Conservation (phyloP, 2,329 filamentous ascomycete species). For the Calonectria montana region DNA sequence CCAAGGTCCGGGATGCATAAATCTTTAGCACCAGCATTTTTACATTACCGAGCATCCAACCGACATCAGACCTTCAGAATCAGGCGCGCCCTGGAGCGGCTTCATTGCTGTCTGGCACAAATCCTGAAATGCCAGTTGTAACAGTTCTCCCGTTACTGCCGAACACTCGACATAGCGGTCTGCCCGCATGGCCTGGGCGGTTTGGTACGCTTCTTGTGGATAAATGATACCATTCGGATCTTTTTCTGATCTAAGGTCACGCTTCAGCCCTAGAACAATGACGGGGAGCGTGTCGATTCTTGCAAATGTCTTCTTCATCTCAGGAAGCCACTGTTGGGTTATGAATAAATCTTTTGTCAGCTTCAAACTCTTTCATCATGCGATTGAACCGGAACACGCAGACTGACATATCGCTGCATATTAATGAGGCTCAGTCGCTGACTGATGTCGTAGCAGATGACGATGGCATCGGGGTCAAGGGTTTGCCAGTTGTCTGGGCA, state of each 20-base stretch:
- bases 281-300: constrained; percentile 63
- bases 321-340: constrained; percentile 65
- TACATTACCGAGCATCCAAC: constrained; percentile 62
- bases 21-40: constrained; percentile 26
- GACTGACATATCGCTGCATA: constrained; percentile 65
- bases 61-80: constrained; percentile 43
- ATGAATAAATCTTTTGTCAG: constrained; percentile 7
- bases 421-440: constrained; percentile 68
- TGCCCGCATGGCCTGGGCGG: constrained; percentile 68
- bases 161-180: constrained; percentile 75
- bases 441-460: constrained; percentile 73
- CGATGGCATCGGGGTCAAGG: constrained; percentile 67
- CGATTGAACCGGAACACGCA: not conserved
- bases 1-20: not conserved
- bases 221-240: constrained; percentile 71
- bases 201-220: constrained; percentile 69
- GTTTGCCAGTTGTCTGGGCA: constrained; percentile 69
- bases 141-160: constrained; percentile 68
- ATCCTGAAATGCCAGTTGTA: constrained; percentile 69
- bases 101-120: constrained; percentile 67
- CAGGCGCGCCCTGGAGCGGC: constrained; percentile 58
- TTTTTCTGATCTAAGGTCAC: constrained; percentile 67
- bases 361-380: not conserved
- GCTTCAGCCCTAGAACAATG: constrained; percentile 69
- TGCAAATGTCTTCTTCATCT: constrained; percentile 61